These are phyloP conservation scores for Rhizopus stolonifer DNA, from an alignment of 371 early-diverging fungal genomes.

Conservation along the genomic window DNA sequence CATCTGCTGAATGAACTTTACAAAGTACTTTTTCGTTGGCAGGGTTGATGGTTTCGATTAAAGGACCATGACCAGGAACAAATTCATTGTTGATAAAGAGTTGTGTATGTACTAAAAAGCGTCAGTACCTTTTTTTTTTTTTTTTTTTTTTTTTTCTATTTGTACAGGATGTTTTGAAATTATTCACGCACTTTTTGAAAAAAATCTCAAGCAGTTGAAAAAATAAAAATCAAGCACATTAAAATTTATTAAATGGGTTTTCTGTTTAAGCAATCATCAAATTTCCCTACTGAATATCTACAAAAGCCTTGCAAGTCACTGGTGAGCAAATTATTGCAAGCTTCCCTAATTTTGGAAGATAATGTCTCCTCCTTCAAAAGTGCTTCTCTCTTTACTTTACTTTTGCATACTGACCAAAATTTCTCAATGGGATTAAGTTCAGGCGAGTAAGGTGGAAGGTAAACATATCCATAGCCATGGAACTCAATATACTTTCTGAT, in stretches of 20 bases:
- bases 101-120: conserved; percentile 37
- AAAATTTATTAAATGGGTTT: not conserved
- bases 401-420: no score
- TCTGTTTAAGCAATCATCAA: conserved; percentile 15
- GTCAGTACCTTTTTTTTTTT: not conserved
- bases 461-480: conserved; percentile 20
- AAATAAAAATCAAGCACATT: no score
- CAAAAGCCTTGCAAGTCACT: conserved; percentile 16
- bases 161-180: no score
- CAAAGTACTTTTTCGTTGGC: conserved; percentile 72
- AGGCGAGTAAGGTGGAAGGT: conserved; percentile 21
- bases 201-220: no score
- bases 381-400: no score
- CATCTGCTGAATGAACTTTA: conserved; percentile 68
- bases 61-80: conserved; percentile 61
- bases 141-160: not conserved
- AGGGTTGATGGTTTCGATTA: conserved; percentile 65
- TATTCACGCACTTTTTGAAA: no score
- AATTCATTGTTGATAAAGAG: conserved; percentile 79
- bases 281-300: conserved; percentile 12
- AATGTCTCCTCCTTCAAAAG: no score
- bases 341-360: no score
- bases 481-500: no score
- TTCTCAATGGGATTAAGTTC: conserved; percentile 23
- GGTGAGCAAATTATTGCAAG: no score